Percentiles rank a stretch among this genome's conserved stretches.
Conservation (phyloP, 352 stramenopile species). For the Elongisporangium anandrum region DNA sequence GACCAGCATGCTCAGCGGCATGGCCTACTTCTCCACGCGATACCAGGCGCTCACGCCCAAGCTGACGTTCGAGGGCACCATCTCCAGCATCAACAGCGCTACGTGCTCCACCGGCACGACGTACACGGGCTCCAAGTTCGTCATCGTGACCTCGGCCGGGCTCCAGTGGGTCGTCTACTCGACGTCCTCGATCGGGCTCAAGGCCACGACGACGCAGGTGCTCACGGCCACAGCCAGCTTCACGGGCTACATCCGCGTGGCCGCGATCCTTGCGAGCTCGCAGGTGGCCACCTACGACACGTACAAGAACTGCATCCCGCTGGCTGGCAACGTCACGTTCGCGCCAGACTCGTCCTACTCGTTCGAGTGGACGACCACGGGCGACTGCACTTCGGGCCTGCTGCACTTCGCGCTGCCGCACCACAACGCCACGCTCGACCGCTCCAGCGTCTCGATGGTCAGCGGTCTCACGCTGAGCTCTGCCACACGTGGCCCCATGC, state of each 20-base stretch:
- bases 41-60: slow-evolving; percentile 52
- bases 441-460: slow-evolving; percentile 30
- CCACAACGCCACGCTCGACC: slow-evolving; percentile 45
- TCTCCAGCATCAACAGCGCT: slow-evolving; percentile 47
- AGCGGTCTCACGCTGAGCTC: slow-evolving; percentile 31
- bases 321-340: slow-evolving; percentile 35
- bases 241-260: slow-evolving; percentile 41
- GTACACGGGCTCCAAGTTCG: slow-evolving; percentile 38
- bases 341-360: slow-evolving; percentile 39
- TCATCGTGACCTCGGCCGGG: slow-evolving; percentile 42
- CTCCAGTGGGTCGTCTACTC: slow-evolving; percentile 63
- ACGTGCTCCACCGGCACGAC: slow-evolving; percentile 16
- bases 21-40: slow-evolving; percentile 63
- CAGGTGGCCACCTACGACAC: slow-evolving; percentile 51
- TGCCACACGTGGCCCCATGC: slow-evolving; percentile 52
- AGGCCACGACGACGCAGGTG: slow-evolving; percentile 40
- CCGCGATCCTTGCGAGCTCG: slow-evolving; percentile 24
- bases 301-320: slow-evolving; percentile 66
- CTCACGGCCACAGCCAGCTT: slow-evolving; percentile 27
- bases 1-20: slow-evolving; percentile 55
- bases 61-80: slow-evolving; percentile 43
- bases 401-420: slow-evolving; percentile 64
- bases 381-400: slow-evolving; percentile 47
- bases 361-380: slow-evolving; percentile 56
- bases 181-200: slow-evolving; percentile 23